These are phyloP conservation scores for Spatholobus suberectus DNA, from an alignment of 306 rosid genomes.

Conservation along the genomic window DNA sequence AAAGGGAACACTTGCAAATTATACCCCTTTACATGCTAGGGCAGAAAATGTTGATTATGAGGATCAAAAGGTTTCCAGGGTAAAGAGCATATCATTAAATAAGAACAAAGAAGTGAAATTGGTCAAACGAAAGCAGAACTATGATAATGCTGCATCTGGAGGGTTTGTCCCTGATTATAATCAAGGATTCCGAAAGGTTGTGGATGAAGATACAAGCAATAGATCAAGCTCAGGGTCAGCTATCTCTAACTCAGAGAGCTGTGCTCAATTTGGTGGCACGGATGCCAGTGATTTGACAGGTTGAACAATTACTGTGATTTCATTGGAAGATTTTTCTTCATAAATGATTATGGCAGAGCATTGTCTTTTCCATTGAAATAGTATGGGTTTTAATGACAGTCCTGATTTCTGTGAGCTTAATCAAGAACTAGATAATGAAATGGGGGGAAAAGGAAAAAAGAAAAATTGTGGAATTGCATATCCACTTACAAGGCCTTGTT, in stretches of 20 bases:
- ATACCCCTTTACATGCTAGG: slow-evolving; percentile 96
- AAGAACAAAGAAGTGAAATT: slow-evolving; percentile 84
- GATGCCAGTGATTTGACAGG: slow-evolving; percentile 99
- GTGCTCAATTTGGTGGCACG: slow-evolving; percentile 81
- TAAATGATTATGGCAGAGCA: slow-evolving; percentile 35
- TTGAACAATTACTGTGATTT: slow-evolving; percentile 47
- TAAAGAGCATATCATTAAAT: slow-evolving; percentile 71
- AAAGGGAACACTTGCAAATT: slow-evolving; percentile 97
- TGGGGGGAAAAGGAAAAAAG: not conserved
- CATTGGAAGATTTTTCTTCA: slow-evolving; percentile 12
- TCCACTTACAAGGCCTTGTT: slow-evolving; percentile 22
- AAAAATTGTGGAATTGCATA: slow-evolving; percentile 11
- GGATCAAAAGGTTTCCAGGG: slow-evolving; percentile 73
- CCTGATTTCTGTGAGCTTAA: slow-evolving; percentile 31
- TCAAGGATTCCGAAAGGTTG: slow-evolving; percentile 65
- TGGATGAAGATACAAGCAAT: slow-evolving; percentile 88
- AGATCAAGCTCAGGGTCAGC: slow-evolving; percentile 99
- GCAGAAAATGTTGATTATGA: slow-evolving; percentile 73
- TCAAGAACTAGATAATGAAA: slow-evolving; percentile 27
- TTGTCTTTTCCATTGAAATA: slow-evolving; percentile 39
- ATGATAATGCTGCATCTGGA: slow-evolving; percentile 58
- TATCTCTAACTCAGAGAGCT: slow-evolving; percentile 90
- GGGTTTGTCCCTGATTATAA: slow-evolving; percentile 60
- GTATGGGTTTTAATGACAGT: slow-evolving; percentile 14
- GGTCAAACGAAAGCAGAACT: slow-evolving; percentile 73